Base-by-base conservation (phyloP, 2,329 filamentous ascomycete genomes). In the Trichothecium sympodiale region DNA sequence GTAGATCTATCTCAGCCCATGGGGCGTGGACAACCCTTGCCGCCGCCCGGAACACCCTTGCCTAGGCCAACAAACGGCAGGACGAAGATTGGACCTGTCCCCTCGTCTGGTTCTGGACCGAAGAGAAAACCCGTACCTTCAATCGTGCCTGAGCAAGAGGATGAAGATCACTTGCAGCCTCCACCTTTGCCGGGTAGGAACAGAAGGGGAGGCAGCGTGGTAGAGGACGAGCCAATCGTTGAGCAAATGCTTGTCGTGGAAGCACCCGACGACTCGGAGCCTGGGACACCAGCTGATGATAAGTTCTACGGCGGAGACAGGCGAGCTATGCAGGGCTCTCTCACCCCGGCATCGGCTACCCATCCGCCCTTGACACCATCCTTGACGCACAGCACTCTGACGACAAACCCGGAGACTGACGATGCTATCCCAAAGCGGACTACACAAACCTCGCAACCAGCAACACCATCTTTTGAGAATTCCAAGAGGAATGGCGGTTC, bases 1-100 rank as follows among this genome's bases (percentile, higher is more conserved):
- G 52, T 74, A 41, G 55, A 75, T 58, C 44, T 71, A 40, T 59
- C 55, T 43, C 74, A 84, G 46, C 86, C 86, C 2, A 86, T 93
- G 64, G 87, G 87, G 2, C 73, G 86, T 28, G 86, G 86, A 0
- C 80, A 82, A 46, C 86, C 86, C 1, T 63, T 94, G 14, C 86
- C 85, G 32, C 85, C 86, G 8, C 83, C 82, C 3, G 87, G 86
- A 3, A 78, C 72, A 31, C 86, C 87, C 4, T 66, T 94, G 2
- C 86, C 87, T 5, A 50, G 56, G 2, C 74, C 67, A 29, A 80
- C 80, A 1, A 74, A 77, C 26, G 72, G 67, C 36, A 71, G 65
- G 38, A 69, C 73, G 6, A 75, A 72, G 49, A 69, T 71, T 31
- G 71, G 68, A 33, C 63, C 70, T 13, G 71, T 66, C 39, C 65